These are phyloP conservation scores for Beauveria sp. DNA, from an alignment of 2,329 filamentous ascomycete species.

Conservation along the genomic window DNA sequence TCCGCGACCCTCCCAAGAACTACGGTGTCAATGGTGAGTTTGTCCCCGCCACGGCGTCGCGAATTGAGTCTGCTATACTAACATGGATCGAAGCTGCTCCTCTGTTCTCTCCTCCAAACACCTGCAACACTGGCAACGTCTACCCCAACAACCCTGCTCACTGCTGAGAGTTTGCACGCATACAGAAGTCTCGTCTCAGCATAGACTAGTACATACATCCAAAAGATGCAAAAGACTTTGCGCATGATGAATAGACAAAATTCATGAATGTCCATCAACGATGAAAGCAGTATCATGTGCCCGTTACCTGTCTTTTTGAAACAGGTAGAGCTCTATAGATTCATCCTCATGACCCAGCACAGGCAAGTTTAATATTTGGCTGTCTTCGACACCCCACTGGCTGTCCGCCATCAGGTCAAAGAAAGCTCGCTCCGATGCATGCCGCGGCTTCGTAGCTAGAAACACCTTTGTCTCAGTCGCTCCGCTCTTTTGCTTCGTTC, in stretches of 20 bases:
- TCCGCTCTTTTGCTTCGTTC: slow-evolving; percentile 11
- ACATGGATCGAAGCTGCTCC: slow-evolving; percentile 11
- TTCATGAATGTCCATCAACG: background rate
- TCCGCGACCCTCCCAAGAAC: slow-evolving; percentile 17
- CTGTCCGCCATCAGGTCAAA: slow-evolving; percentile 38
- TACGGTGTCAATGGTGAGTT: slow-evolving; percentile 16
- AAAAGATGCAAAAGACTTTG: background rate
- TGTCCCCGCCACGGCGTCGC: background rate
- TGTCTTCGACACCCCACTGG: slow-evolving; percentile 37
- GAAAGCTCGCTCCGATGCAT: slow-evolving; percentile 42
- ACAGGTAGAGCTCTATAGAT: slow-evolving; percentile 44
- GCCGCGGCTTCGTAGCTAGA: slow-evolving; percentile 48
- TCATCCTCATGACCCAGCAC: slow-evolving; percentile 37
- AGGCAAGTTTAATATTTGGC: slow-evolving; percentile 36
- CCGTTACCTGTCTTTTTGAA: slow-evolving; percentile 26
- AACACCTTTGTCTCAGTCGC: slow-evolving; percentile 35
- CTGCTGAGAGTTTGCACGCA: slow-evolving; percentile 12
- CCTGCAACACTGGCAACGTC: slow-evolving; percentile 17
- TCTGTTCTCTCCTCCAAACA: slow-evolving; percentile 16
- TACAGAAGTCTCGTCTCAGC: background rate
- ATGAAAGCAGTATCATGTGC: background rate
- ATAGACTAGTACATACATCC: background rate
- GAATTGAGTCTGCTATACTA: background rate
- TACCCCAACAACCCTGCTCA: slow-evolving; percentile 18
- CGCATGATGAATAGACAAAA: background rate